Conservation (phyloP, 2,329 filamentous ascomycete species). For the Dichotomopilus funicola region DNA sequence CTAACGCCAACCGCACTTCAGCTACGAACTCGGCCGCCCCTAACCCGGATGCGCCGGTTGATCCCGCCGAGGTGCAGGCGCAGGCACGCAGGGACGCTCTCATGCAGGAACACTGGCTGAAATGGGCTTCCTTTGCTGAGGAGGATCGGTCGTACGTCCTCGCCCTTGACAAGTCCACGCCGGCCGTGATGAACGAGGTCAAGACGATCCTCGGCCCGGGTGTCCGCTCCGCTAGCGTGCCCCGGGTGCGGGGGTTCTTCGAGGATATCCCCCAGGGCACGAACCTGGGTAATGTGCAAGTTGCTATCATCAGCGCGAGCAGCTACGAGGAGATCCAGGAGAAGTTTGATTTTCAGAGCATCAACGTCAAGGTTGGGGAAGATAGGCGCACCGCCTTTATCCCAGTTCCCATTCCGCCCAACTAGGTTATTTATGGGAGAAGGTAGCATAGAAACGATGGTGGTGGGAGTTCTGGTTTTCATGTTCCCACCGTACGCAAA, state of each 20-base stretch:
- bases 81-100: background rate
- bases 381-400: too few relatives aligned
- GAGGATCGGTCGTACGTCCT: background rate
- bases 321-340: background rate
- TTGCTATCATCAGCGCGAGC: background rate
- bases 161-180: background rate
- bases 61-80: too few relatives aligned
- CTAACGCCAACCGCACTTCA: too few relatives aligned
- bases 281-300: background rate
- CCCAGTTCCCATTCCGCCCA: too few relatives aligned
- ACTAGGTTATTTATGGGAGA: too few relatives aligned
- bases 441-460: too few relatives aligned
- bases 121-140: background rate
- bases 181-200: background rate
- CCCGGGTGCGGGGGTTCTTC: background rate
- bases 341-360: background rate
- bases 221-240: background rate
- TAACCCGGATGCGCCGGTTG: too few relatives aligned
- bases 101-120: background rate
- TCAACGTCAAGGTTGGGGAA: background rate
- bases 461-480: too few relatives aligned
- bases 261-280: background rate
- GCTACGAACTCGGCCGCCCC: too few relatives aligned
- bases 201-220: background rate
- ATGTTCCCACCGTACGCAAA: too few relatives aligned